Base-by-base conservation (phyloP, 176 grass and related monocot genomes). In the Oryza longistaminata region DNA sequence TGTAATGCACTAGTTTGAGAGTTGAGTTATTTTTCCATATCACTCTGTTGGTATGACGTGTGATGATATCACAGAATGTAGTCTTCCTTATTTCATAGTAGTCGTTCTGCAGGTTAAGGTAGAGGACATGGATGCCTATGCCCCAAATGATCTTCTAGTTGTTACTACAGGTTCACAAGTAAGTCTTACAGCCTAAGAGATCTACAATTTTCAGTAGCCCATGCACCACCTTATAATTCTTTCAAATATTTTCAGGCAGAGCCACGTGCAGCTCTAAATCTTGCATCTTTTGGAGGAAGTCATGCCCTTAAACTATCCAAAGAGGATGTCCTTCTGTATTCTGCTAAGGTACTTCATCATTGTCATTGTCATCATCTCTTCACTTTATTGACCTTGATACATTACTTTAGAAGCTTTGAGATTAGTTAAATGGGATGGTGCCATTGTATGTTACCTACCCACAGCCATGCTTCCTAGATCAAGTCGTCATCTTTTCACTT, bases 151-250 rank as follows among this genome's bases (percentile, higher is more conserved):
- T 94, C 89, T 99, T 83, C 85, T 99, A 68, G 90, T 99, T 16
- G 93, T 99, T 53, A 99, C 96, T 55, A 99, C 96, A 68, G 96
- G 96, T 80, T 99, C 96, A 60, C 96, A 99, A 84, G 96, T 99
- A 96, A 96, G 93, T 88, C 40, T 61, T 91, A 39, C 72, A 71
- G 62, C n/a, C 70, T 70, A 88, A 52, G 74, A 60, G 52, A 53
- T 65, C 53, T 48, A 71, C n/a, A 39, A 22, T 74, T 81, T 81
- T 87, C 19, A 60, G 58, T 46, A 83, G 74, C 15, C 66, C 52
- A 77, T 42, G 17, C 19, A 75, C 33, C 35, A 71, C 50, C 66
- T 86, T 67, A 49, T 48, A 94, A 77, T 84, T 65, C 49, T 86
- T 77, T 68, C 82, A 70, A 68, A 84, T 77, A 74, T 74, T 91